Evolutionary conservation across 2,329 filamentous ascomycete genomes (phyloP).

Genomic region (Alternaria alternata): DNA sequence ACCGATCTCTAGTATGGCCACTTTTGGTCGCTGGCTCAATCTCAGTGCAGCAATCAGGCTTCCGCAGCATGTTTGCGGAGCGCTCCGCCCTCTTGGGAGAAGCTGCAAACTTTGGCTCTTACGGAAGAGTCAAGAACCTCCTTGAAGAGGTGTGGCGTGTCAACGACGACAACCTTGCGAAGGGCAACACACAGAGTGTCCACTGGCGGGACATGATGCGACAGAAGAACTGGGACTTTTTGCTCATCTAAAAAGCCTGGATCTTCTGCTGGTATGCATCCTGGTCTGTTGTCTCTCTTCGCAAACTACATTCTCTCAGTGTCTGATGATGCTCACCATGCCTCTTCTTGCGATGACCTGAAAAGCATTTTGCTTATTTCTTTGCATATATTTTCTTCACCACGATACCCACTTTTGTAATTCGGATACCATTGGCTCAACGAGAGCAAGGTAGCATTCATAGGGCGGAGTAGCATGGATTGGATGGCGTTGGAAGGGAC

Average conservation of each 20-base stretch:
- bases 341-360: conserved; percentile 16
- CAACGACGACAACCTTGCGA: conserved; percentile 68
- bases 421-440: conserved; percentile 40
- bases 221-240: conserved; percentile 89
- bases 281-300: conserved; percentile 41
- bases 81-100: conserved; percentile 79
- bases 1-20: conserved; percentile 92
- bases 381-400: conserved; percentile 49
- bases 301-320: conserved; percentile 33
- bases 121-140: conserved; percentile 81
- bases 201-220: conserved; percentile 97
- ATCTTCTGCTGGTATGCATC: conserved; percentile 49
- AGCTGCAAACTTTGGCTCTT: conserved; percentile 79
- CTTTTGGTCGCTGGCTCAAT: conserved; percentile 86
- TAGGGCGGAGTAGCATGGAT: conserved; percentile 33
- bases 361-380: conserved; percentile 41
- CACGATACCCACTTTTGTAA: conserved; percentile 52
- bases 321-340: conserved; percentile 16
- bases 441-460: conserved; percentile 33
- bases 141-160: conserved; percentile 82
- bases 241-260: conserved; percentile 72
- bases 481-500: conserved; percentile 38
- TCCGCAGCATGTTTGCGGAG: conserved; percentile 80
- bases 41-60: conserved; percentile 74
- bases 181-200: conserved; percentile 69